Percentiles rank a stretch among this genome's conserved stretches.
Conservation (phyloP, 257 asterid genomes). For the Nemophila menziesii region DNA sequence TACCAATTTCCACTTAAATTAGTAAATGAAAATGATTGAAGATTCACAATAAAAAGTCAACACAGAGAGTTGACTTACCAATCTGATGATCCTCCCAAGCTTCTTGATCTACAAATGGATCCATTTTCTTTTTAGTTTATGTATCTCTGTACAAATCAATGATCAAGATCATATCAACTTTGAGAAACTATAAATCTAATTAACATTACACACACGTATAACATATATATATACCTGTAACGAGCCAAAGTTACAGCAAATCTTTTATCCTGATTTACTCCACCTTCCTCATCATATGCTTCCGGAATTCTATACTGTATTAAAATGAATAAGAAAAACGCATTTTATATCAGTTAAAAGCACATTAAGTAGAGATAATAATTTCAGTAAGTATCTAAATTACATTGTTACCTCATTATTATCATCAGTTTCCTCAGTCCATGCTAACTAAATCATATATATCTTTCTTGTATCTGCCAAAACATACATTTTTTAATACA, state of each 20-base stretch:
- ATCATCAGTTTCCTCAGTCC: conserved; percentile 50
- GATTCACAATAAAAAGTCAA: too few species aligned
- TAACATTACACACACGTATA: too few species aligned
- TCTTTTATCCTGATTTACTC: conserved; percentile 43
- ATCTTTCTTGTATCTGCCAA: conserved; percentile 67
- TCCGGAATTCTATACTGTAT: conserved; percentile 83
- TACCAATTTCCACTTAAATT: too few species aligned
- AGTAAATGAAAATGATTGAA: too few species aligned
- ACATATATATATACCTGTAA: too few species aligned
- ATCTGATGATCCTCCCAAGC: too few species aligned
- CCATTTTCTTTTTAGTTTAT: too few species aligned
- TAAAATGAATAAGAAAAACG: conserved; percentile 6
- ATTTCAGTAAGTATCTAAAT: background rate
- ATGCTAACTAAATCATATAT: conserved; percentile 72
- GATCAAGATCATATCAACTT: too few species aligned
- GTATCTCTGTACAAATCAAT: too few species aligned
- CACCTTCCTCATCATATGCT: conserved; percentile 44
- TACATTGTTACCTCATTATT: conserved; percentile 41
- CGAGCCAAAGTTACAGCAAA: conserved; percentile 38
- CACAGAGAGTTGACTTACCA: too few species aligned
- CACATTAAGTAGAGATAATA: background rate
- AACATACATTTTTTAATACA: conserved; percentile 2
- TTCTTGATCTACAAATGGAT: too few species aligned
- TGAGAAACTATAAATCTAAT: too few species aligned
- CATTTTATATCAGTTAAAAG: conserved; percentile 2